Evolutionary conservation across 192 early-diverging fungal species (phyloP).

Genomic region (Pilaira anomala): DNA sequence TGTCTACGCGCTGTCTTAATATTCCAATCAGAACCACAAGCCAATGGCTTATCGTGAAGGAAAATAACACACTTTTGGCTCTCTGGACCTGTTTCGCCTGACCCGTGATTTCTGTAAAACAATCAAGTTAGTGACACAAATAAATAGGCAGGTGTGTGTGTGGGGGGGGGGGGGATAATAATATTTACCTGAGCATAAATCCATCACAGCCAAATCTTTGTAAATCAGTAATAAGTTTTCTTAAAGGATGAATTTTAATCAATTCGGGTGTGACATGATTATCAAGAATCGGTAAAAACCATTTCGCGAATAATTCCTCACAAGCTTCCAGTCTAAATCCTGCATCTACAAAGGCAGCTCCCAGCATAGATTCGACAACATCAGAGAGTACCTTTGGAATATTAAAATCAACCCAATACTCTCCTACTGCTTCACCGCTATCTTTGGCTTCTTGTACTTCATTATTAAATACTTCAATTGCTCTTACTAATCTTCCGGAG

Average conservation of each 20-base stretch:
- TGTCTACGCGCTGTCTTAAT: conserved; percentile 38
- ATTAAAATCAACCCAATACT: conserved; percentile 76
- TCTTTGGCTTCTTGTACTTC: conserved; percentile 46
- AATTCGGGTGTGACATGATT: conserved; percentile 43
- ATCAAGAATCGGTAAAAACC: conserved; percentile 39
- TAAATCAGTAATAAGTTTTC: conserved; percentile 32
- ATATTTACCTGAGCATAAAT: conserved; percentile 39
- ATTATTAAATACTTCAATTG: conserved; percentile 53
- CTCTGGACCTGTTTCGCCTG: conserved; percentile 11
- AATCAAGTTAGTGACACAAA: not conserved
- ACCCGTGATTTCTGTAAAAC: conserved; percentile 33
- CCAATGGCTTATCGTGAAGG: conserved; percentile 34
- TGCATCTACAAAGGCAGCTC: conserved; percentile 84
- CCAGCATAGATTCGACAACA: conserved; percentile 83
- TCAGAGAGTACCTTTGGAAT: conserved; percentile 91
- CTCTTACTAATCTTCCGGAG: conserved; percentile 49
- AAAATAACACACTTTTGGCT: conserved; percentile 42
- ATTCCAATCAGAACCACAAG: conserved; percentile 31
- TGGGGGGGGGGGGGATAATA: no score
- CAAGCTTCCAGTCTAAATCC: conserved; percentile 59
- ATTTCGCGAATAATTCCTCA: conserved; percentile 36
- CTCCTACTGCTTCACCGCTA: conserved; percentile 37
- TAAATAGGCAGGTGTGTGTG: conserved; percentile 5
- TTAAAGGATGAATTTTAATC: conserved; percentile 46
- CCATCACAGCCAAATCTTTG: conserved; percentile 43